Base-by-base conservation (phyloP, 495 filamentous ascomycete genomes). In the Thozetella sp. region DNA sequence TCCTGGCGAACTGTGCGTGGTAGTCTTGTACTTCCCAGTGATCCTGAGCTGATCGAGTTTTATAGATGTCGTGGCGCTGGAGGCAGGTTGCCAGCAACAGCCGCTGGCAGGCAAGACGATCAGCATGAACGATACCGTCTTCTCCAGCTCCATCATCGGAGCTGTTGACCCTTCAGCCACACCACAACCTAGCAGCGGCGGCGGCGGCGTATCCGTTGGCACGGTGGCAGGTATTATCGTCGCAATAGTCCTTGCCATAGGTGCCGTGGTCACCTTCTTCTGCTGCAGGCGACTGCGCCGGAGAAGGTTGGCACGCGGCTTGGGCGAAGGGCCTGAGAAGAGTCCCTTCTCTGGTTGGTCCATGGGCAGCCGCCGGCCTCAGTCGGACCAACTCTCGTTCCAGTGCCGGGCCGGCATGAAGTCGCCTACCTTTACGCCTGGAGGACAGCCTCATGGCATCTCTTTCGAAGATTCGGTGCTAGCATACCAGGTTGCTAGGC, bases 21-120 rank as follows among this genome's bases (percentile, higher is more conserved):
- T n/a, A n/a, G n/a, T n/a, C n/a, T n/a, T n/a, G n/a, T n/a, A n/a
- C n/a, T n/a, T n/a, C n/a, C n/a, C n/a, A n/a, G n/a, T n/a, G n/a
- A n/a, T n/a, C n/a, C n/a, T n/a, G n/a, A n/a, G n/a, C n/a, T n/a
- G n/a, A n/a, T n/a, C n/a, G n/a, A n/a, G n/a, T 37, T 37, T 17
- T 37, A 17, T 40, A 82, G 79, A 73, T 58, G 63, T 83, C 55
- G 66, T 72, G 3, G 78, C 76, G 25, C 67, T 84, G 1, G 63
- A 79, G 48, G 80, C 78, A 52, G 83, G 76, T 10, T 85, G 83
- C 59, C 57, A 66, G 13, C 79, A 83, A 59, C 71, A 76, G 20
- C 81, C 83, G 2, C 43, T 66, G 2, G 51, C 72, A 1, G 80
- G 81, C 15, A 62, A 57, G 11, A 54, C 69, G 17, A 59, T 85